A percentile compares a stretch with the other conserved stretches of the same genome.
Conservation (phyloP, 148 eudicot species). For the Camellia japonica region DNA sequence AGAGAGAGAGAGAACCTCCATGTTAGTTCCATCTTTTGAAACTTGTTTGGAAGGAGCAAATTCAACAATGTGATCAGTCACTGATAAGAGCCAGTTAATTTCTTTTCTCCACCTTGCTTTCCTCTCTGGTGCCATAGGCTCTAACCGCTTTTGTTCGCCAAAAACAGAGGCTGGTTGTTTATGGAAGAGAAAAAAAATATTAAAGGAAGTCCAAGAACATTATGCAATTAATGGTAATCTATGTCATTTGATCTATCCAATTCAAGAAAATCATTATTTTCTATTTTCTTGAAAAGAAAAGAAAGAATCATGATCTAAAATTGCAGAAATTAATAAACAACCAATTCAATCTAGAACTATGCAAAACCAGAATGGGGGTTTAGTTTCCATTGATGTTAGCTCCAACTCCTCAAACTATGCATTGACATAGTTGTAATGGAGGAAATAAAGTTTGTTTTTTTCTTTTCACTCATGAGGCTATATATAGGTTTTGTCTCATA, state of each 20-base stretch:
- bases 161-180: conserved; percentile 65
- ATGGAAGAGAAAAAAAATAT: conserved; percentile 2
- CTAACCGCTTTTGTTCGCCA: conserved; percentile 57
- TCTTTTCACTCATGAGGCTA: too few relatives aligned
- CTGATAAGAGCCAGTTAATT: conserved; percentile 80
- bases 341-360: not conserved
- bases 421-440: not conserved
- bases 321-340: not conserved
- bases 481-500: too few relatives aligned
- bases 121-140: conserved; percentile 65
- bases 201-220: not conserved
- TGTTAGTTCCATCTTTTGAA: conserved; percentile 57
- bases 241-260: not conserved
- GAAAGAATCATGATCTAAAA: not conserved
- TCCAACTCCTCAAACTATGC: not conserved
- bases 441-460: not conserved
- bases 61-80: conserved; percentile 78
- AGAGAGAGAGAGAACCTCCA: conserved; percentile 47
- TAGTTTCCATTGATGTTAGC: not conserved
- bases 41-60: conserved; percentile 64
- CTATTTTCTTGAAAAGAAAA: not conserved
- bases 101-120: conserved; percentile 71
- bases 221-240: not conserved
- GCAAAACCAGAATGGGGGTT: not conserved
- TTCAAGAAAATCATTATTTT: too few relatives aligned